These are phyloP conservation scores for Neofusicoccum kwambonambiense DNA, from an alignment of 2,329 filamentous ascomycete species.

Conservation along the genomic window DNA sequence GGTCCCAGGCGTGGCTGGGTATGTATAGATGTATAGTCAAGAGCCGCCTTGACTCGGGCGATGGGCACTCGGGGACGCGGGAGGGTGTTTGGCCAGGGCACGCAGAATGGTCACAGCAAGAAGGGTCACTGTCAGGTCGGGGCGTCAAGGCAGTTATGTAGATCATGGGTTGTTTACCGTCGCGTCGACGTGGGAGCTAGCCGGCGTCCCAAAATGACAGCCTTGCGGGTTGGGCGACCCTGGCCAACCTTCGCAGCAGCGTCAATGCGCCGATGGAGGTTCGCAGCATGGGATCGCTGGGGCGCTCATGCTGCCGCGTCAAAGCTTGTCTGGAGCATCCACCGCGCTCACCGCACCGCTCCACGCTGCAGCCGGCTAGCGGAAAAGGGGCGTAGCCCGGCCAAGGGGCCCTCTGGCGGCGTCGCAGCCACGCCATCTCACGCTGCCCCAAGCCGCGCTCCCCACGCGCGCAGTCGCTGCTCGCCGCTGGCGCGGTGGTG, in stretches of 20 bases:
- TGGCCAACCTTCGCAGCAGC: constrained; percentile 22
- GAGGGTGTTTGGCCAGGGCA: constrained; percentile 24
- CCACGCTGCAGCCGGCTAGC: constrained; percentile 12
- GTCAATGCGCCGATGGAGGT: constrained; percentile 17
- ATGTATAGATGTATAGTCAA: constrained; percentile 20
- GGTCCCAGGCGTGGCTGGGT: constrained; percentile 5
- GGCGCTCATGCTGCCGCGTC: constrained; percentile 28
- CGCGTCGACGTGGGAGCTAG: constrained; percentile 26
- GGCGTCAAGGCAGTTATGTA: constrained; percentile 32
- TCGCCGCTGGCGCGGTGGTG: constrained; percentile 15
- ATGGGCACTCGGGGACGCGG: constrained; percentile 16
- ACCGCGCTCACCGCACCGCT: constrained; percentile 18
- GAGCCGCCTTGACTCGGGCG: constrained; percentile 14
- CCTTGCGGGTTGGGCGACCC: constrained; percentile 30
- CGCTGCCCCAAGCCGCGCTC: neutral
- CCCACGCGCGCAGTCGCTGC: neutral
- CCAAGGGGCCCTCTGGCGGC: neutral
- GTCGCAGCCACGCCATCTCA: constrained; percentile 8
- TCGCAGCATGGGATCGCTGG: constrained; percentile 28
- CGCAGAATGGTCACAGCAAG: constrained; percentile 19
- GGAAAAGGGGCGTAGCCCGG: constrained; percentile 7
- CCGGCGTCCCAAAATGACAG: constrained; percentile 30
- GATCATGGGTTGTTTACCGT: constrained; percentile 26
- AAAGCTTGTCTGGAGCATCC: constrained; percentile 28
- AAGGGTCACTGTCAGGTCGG: constrained; percentile 17